Evolutionary conservation across 352 stramenopile genomes (phyloP), one percentile per base, ranked within the genome.

Genomic region (Aphanomyces stellatus): DNA sequence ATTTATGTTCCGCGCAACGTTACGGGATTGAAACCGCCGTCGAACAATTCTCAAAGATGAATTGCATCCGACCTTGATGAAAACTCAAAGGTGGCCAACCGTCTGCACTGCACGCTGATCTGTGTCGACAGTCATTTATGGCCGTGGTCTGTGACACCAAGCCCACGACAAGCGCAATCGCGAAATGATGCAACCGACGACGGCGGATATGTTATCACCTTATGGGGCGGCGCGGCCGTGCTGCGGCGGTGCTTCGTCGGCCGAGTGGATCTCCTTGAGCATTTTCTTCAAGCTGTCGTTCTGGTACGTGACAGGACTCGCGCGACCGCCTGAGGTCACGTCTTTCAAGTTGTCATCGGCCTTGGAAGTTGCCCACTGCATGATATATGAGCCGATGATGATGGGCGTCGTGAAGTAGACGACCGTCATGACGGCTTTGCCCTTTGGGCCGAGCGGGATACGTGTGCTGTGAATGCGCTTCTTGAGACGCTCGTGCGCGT

Each of bases 331-430:
- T 22, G 19, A 4, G 11, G 48, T 15, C n/a, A 67, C 13, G 22
- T 67, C 60, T 7, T 51, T 42, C 62, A 92, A 88, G 70, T 95
- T 95, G 46, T 66, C 68, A 34, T 91, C 79, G 10, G 88, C 85
- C 30, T 74, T 78, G 51, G 75, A 70, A 57, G 91, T 80, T 19
- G 88, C 73, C 87, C 88, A 96, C 70, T 98, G 89, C 91, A 98
- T 97, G 62, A 97, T 73, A 69, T 82, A 96, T 71, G 96, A 96
- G 46, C 91, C 91, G 40, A 77, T 78, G 8, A 97, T 71, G 42
- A 98, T 75, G 0, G 91, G 91, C 41, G 89, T 79, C 34, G 77
- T 81, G 69, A 98, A 97, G 75, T 98, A 98, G 22, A 97, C 84
- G 51, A 92, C 28, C 1, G 74, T 85, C 90, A 97, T 97, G 42